Evolutionary conservation across 2,329 filamentous ascomycete genomes (phyloP), one percentile per base, ranked within the genome.

Genomic region (Fusarium torulosum): DNA sequence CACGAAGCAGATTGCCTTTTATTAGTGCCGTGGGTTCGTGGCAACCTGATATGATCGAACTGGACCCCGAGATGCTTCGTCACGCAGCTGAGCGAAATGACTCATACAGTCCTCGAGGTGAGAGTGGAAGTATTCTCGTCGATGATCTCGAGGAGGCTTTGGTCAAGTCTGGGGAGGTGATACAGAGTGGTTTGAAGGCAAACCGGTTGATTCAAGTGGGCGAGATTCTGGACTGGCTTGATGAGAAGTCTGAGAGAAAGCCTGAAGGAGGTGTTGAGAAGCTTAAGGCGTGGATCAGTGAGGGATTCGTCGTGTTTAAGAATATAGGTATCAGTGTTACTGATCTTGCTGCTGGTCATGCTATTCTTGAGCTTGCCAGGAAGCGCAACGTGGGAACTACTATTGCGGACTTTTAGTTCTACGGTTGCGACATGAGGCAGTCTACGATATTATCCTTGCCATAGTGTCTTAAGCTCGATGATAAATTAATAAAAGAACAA

Each of bases 161-260:
- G 20, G 82, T 85, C 60, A 88, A 91, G 69, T 87, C 90, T 0
- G 90, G 90, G 0, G 90, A 92, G 75, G 78, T 92, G 8, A 85
- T 91, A 10, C 84, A 90, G 76, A 88, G 88, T 0, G 84, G 82
- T 2, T 76, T 92, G 7, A 80, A 79, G 5, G 82, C 83, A 0
- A 79, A 86, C 19, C 84, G 90, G 59, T 79, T 91, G 1, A 84
- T 90, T 0, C 89, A 91, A 74, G 77, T 91, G n/a, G 89, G 91
- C n/a, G 42, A 70, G 35, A 33, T 71, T 1, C 8, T 75, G 0
- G 53, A 51, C n/a, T 70, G 42, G 53, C 25, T 52, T 3, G 40
- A 49, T 35, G 45, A 27, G 1, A 20, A 33, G 7, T 45, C 61
- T 7, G 29, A 15, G 3, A 46, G 37, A 2, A 19, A 42, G 6